Evolutionary conservation across 202 grass and related monocot genomes (phyloP), one percentile per base, ranked within the genome.

Genomic region (Panicum hallii): DNA sequence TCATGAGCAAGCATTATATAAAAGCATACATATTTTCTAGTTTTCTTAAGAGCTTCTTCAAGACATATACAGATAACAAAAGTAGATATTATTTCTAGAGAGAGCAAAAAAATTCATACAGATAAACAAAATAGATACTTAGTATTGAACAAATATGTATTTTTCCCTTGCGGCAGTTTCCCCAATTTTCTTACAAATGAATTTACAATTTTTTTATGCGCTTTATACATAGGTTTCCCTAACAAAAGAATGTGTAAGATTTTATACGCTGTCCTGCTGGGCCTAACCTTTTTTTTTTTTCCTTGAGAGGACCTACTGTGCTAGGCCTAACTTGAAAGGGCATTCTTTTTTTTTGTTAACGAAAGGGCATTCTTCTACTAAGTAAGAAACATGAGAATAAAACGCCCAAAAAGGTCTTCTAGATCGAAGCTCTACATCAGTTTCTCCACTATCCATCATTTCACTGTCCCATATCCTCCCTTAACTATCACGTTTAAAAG

Each of bases 271-370:
- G 16, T 6, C 70, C 8, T 26, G 16, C 16, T 7, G 10, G 10
- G 30, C 47, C 48, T 53, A 54, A 54, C 15, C 19, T 19, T 50
- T 19, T 17, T n/a, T n/a, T n/a, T 53, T 49, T 53, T 2, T 3
- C 61, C 61, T 34, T 32, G 15, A 54, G 71, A 74, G 7, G 28
- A 19, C 49, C 11, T 54, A 34, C 26, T 10, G 8, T 10, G 8
- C 6, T 22, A n/a, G 28, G 63, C 32, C 55, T 54, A 79, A 79
- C 64, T 78, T 40, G 83, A 48, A 85, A 67, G 43, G 1, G 41
- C 70, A 0, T 41, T 49, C 49, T 70, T 41, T 46, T 70, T 26
- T 26, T 26, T 26, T 26, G 26, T 26, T 26, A 1, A 26, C 26
- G 83, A 48, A 85, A 67, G 43, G 1, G 41, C 70, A 0, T 41